phyloP scores from a whole-genome alignment of 306 rosid species.

The Psophocarpus tetragonolobus region DNA sequence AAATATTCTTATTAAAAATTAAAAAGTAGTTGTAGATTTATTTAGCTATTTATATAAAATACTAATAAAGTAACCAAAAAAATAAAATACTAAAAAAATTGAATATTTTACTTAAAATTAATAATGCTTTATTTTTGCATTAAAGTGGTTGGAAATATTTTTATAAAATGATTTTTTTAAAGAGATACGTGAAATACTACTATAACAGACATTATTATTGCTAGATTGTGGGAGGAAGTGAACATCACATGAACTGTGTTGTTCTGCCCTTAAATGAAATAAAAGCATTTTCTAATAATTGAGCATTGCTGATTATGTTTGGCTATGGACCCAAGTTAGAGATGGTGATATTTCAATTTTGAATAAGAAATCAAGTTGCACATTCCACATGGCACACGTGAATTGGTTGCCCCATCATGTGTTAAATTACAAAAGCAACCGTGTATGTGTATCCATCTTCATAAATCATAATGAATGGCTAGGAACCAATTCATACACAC shows the following conservation, averaged over 20 bases:
- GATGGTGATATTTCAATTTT: background rate
- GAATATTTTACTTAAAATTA: too few relatives aligned
- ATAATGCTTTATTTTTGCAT: too few relatives aligned
- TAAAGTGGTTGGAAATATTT: too few relatives aligned
- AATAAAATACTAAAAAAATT: too few relatives aligned
- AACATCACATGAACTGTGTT: background rate
- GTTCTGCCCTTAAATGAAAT: background rate
- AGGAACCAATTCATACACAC: background rate
- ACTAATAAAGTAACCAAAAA: too few relatives aligned
- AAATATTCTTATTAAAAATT: too few relatives aligned
- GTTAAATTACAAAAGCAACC: background rate
- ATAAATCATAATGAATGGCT: conserved; percentile 27
- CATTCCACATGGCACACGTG: conserved; percentile 27
- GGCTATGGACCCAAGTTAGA: background rate
- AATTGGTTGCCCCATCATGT: conserved; percentile 23
- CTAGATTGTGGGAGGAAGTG: background rate
- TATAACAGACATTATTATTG: background rate
- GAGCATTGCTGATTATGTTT: background rate
- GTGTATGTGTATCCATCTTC: background rate
- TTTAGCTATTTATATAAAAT: too few relatives aligned
- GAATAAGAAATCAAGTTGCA: conserved; percentile 2
- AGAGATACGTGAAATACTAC: too few relatives aligned
- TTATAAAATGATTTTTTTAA: too few relatives aligned
- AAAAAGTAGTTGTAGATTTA: too few relatives aligned
- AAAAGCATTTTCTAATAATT: conserved; percentile 27